Base-by-base conservation (phyloP, 805 yeast species). In the Zygoascus ofunaensis region DNA sequence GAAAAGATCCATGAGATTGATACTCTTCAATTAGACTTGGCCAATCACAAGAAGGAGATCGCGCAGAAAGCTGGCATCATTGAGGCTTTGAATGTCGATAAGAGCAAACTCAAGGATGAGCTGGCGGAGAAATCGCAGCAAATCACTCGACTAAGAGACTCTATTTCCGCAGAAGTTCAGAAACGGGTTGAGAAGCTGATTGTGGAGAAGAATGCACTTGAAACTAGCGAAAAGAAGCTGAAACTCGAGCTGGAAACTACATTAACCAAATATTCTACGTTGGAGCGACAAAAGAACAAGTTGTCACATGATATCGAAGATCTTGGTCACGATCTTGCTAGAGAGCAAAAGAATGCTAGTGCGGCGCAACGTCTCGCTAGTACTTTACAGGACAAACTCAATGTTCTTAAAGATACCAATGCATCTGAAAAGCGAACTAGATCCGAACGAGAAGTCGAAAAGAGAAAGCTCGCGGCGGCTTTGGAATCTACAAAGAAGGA, bases 121-220 rank as follows among this genome's bases (percentile, higher is more conserved):
- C 38, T 55, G n/a, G 38, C 37, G 14, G 44, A 42, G 39, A 47
- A 54, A 43, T 40, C 40, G 20, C 33, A 37, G 22, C 58, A 55
- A 43, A 42, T 55, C 46, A 49, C 49, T 4, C 48, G 53, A 33
- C 41, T 55, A 17, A 49, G 53, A 4, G 33, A 42, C 4, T 50
- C 55, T 17, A 45, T 49, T 19, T 44, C 44, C 15, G 39, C 43
- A 4, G 53, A 53, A 33, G 46, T 48, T 30, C 23, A 47, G 26
- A 36, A 46, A 4, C 43, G 48, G 28, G 74, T 69, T 45, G 60
- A 66, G 30, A 62, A 62, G 28, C 70, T 71, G 47, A 68, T 62
- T 14, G 63, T 69, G 35, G 79, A 75, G 4, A 72, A 66, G 48
- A 72, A 66, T 47, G 59, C 61, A 39, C 64, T 66, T 49, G 72